Percentiles rank a stretch among this genome's conserved stretches.
Evolutionary conservation across 23 red algal genomes (phyloP).

Genomic region (Gracilaria domingensis): DNA sequence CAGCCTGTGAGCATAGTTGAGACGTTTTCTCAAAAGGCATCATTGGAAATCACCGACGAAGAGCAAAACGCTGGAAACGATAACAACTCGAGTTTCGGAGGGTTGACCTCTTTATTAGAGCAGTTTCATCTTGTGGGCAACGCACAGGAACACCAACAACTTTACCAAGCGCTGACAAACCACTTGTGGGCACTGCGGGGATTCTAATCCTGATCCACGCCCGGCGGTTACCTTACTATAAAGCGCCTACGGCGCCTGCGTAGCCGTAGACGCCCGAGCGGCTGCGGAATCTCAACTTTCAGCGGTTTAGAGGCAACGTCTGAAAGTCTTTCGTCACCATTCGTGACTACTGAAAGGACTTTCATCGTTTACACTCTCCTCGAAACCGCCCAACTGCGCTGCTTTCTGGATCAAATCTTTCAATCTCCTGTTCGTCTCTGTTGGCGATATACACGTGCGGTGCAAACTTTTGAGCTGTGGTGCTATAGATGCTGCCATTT

Average conservation of each 20-base stretch:
- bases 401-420: not conserved
- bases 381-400: not conserved
- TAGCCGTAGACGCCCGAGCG: not conserved
- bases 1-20: no score
- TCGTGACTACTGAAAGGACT: not conserved
- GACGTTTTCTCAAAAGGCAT: no score
- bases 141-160: not conserved
- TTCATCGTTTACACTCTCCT: not conserved
- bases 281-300: no score
- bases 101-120: not conserved
- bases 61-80: no score
- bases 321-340: not conserved
- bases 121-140: not conserved
- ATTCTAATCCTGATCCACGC: not conserved
- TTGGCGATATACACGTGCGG: not conserved
- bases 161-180: not conserved
- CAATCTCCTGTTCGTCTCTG: constrained; percentile 12
- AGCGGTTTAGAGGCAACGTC: not conserved
- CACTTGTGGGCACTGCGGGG: not conserved
- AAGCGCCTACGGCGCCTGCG: not conserved
- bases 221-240: no score
- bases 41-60: no score
- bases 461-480: constrained; percentile 26
- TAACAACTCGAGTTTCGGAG: not conserved
- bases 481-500: constrained; percentile 15